Evolutionary conservation across 116 monocot genomes (phyloP).

Genomic region (Phalaenopsis hybrid): DNA sequence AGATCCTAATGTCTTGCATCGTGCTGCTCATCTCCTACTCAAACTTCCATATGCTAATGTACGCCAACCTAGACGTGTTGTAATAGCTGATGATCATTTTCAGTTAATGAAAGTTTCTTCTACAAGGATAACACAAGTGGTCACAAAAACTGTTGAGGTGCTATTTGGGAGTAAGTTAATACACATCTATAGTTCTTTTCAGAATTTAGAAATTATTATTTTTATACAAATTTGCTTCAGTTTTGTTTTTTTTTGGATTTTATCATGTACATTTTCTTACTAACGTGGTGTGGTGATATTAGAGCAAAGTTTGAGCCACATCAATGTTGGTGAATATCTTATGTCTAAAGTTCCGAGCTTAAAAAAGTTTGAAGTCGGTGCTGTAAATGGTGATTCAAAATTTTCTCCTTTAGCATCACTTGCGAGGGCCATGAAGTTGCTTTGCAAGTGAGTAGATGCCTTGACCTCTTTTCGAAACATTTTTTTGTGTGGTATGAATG

Average conservation of each 20-base stretch:
- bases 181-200: background rate
- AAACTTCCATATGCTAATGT: constrained; percentile 57
- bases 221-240: background rate
- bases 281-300: constrained; percentile 14
- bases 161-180: constrained; percentile 80
- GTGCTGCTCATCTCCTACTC: constrained; percentile 70
- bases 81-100: constrained; percentile 93
- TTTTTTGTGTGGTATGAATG: background rate
- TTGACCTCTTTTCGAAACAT: background rate
- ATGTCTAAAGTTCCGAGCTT: constrained; percentile 58
- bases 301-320: constrained; percentile 72
- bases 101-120: constrained; percentile 41
- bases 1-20: constrained; percentile 71
- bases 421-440: constrained; percentile 52
- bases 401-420: constrained; percentile 48
- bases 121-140: constrained; percentile 49
- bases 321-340: constrained; percentile 73
- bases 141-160: constrained; percentile 70
- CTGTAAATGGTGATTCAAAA: constrained; percentile 31
- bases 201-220: background rate
- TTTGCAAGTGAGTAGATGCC: constrained; percentile 49
- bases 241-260: background rate
- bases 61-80: constrained; percentile 57
- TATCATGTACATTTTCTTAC: background rate
- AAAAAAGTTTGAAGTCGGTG: constrained; percentile 41